Percentiles rank a stretch among this genome's conserved stretches.
Conservation (phyloP, 495 filamentous ascomycete genomes). For the Neurospora hispaniola region DNA sequence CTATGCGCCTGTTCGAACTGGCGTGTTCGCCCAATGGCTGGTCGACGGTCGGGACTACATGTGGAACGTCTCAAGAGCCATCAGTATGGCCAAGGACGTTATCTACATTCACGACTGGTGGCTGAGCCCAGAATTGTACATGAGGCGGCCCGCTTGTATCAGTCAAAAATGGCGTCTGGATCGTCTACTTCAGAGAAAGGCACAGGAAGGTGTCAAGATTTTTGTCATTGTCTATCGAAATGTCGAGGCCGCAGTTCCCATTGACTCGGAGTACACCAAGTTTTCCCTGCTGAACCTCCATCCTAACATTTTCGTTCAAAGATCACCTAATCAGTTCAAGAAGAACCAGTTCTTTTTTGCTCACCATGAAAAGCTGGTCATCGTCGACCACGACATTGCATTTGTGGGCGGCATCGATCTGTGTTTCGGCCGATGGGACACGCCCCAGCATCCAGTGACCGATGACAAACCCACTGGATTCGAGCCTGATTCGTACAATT, state of each 20-base stretch:
- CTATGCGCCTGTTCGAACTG: constrained; percentile 80
- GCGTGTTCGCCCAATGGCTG: constrained; percentile 90
- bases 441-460: constrained; percentile 76
- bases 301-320: constrained; percentile 89
- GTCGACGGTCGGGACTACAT: constrained; percentile 97
- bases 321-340: constrained; percentile 92
- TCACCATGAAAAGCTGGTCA: constrained; percentile 93
- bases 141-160: constrained; percentile 89
- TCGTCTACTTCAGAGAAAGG: constrained; percentile 86
- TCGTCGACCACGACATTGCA: constrained; percentile 92
- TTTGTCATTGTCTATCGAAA: constrained; percentile 98
- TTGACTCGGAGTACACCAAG: constrained; percentile 98
- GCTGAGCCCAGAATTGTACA: constrained; percentile 92
- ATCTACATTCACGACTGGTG: constrained; percentile 99
- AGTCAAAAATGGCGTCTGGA: constrained; percentile 98
- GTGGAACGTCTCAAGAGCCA: constrained; percentile 97
- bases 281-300: constrained; percentile 94
- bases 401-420: constrained; percentile 96
- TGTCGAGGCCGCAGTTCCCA: constrained; percentile 94
- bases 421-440: constrained; percentile 97
- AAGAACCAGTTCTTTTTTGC: constrained; percentile 99
- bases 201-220: constrained; percentile 89
- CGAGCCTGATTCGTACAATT: constrained; percentile 49
- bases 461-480: constrained; percentile 96
- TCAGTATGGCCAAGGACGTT: constrained; percentile 96